Percentiles rank a stretch among this genome's conserved stretches.
These are phyloP conservation scores for Lagerstroemia speciosa DNA, from an alignment of 345 rosid species.

Conservation along the genomic window DNA sequence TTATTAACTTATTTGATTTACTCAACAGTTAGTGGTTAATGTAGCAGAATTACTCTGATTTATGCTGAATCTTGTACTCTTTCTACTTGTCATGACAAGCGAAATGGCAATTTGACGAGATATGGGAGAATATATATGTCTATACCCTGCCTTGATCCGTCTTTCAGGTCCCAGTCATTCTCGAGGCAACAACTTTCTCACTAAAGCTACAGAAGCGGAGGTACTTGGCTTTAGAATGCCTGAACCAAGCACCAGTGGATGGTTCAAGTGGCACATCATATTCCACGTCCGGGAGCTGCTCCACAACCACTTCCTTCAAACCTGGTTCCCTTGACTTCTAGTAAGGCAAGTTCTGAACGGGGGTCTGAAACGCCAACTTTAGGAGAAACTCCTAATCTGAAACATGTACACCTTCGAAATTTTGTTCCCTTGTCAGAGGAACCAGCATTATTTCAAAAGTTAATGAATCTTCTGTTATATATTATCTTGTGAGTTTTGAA, in stretches of 20 bases:
- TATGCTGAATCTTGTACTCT: neutral
- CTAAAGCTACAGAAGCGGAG: constrained; percentile 77
- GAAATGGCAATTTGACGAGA: neutral
- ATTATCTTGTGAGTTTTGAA: neutral
- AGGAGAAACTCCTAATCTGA: neutral
- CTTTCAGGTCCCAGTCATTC: constrained; percentile 71
- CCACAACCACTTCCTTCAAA: constrained; percentile 41
- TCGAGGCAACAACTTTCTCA: constrained; percentile 77
- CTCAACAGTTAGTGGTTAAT: neutral
- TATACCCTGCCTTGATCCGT: neutral
- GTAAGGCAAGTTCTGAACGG: neutral
- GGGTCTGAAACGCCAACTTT: neutral
- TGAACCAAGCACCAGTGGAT: constrained; percentile 93
- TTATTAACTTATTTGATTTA: neutral
- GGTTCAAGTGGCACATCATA: constrained; percentile 84
- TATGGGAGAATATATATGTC: neutral
- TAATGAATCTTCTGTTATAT: neutral
- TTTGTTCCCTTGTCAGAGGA: neutral
- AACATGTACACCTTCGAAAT: neutral
- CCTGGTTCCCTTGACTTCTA: constrained; percentile 61
- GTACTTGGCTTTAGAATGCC: constrained; percentile 64
- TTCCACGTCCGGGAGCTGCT: constrained; percentile 56
- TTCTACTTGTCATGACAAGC: neutral
- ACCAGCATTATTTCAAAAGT: neutral
- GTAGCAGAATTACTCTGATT: neutral